Percentiles rank a stretch among this genome's conserved stretches.
Evolutionary conservation across 2,329 filamentous ascomycete species (phyloP).

Genomic region (Penicillium sp.): DNA sequence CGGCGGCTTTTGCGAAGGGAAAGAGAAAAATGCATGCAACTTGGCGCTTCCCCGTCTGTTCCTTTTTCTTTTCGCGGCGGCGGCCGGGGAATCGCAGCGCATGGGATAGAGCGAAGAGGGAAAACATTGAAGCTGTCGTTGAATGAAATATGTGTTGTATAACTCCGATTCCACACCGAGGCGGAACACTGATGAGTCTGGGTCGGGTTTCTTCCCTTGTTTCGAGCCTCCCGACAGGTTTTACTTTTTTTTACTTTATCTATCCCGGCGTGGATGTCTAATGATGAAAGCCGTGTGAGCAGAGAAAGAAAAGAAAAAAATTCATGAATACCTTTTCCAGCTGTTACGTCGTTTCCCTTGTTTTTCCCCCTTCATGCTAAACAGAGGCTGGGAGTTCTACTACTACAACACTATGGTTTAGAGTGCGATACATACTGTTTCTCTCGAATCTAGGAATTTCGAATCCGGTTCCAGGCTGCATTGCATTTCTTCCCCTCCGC

Average conservation of each 20-base stretch:
- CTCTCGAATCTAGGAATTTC: slow-evolving; percentile 2
- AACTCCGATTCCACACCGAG: slow-evolving; percentile 30
- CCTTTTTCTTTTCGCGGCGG: not conserved
- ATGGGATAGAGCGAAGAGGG: slow-evolving; percentile 28
- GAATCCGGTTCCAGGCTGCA: not conserved
- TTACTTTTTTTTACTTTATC: not conserved
- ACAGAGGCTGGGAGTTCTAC: slow-evolving; percentile 34
- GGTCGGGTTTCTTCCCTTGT: slow-evolving; percentile 37
- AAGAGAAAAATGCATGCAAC: slow-evolving; percentile 30
- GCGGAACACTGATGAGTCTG: slow-evolving; percentile 32
- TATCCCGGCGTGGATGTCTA: slow-evolving; percentile 35
- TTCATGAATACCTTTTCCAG: slow-evolving; percentile 44
- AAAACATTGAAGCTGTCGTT: slow-evolving; percentile 21
- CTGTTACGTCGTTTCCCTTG: slow-evolving; percentile 25
- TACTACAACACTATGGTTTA: slow-evolving; percentile 28
- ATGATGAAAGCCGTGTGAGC: slow-evolving; percentile 29
- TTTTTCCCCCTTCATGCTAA: not conserved
- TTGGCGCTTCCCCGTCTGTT: slow-evolving; percentile 33
- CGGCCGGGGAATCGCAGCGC: slow-evolving; percentile 28
- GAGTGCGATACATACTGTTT: slow-evolving; percentile 36
- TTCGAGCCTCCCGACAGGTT: slow-evolving; percentile 17
- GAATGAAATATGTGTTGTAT: slow-evolving; percentile 43
- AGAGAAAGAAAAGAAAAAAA: slow-evolving; percentile 42
- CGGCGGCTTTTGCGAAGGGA: slow-evolving; percentile 31
- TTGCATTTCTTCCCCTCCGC: slow-evolving; percentile 34